A percentile compares a stretch with the other conserved stretches of the same genome.
These are phyloP conservation scores for Tulasnella sp. DNA, from an alignment of 768 basidiomycete genomes.

Conservation along the genomic window DNA sequence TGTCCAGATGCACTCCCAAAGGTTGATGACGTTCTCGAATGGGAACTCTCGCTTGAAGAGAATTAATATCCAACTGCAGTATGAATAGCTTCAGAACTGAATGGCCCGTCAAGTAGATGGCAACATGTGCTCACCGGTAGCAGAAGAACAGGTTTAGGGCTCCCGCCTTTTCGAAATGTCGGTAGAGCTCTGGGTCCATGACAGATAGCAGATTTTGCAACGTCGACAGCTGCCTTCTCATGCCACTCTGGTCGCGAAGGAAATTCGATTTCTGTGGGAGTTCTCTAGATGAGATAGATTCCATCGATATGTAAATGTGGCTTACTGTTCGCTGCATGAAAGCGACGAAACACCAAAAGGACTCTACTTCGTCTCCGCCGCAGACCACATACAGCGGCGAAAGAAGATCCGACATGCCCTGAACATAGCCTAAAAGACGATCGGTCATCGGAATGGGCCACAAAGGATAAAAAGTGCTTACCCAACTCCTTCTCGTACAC, in stretches of 20 bases:
- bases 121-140: constrained; percentile 61
- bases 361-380: constrained; percentile 79
- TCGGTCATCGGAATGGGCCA: no score
- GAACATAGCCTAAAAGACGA: constrained; percentile 68
- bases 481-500: constrained; percentile 83
- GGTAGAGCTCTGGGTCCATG: constrained; percentile 94
- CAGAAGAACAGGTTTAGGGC: constrained; percentile 94
- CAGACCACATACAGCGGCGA: constrained; percentile 90
- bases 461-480: constrained; percentile 34
- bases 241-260: constrained; percentile 90
- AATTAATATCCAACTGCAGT: constrained; percentile 74
- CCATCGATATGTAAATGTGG: constrained; percentile 12
- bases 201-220: constrained; percentile 83
- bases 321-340: constrained; percentile 93
- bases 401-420: constrained; percentile 97
- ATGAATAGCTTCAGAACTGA: not conserved
- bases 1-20: constrained; percentile 95
- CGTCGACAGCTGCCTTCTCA: constrained; percentile 87
- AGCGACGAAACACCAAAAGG: constrained; percentile 94
- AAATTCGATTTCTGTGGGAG: constrained; percentile 79
- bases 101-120: not conserved
- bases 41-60: constrained; percentile 94
- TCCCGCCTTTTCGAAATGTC: constrained; percentile 82
- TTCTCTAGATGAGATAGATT: not conserved
- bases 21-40: constrained; percentile 77